Evolutionary conservation across 2,329 filamentous ascomycete species (phyloP).

Genomic region (Pseudogymnoascus sp.): DNA sequence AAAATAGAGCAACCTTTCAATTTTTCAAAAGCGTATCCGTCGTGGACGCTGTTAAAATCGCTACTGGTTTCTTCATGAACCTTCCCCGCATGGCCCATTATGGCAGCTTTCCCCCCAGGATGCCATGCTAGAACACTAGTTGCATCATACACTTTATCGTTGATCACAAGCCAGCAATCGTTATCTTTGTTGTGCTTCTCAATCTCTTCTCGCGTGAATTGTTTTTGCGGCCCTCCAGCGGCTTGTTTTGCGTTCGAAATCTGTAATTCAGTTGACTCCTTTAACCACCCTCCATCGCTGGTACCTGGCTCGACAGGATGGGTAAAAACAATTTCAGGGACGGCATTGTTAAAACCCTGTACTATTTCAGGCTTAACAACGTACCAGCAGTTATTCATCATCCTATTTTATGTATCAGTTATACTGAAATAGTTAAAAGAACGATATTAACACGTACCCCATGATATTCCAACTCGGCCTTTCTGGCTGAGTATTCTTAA

Average conservation of each 20-base stretch:
- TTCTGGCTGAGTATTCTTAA: constrained; percentile 44
- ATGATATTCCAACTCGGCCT: constrained; percentile 41
- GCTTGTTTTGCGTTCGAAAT: constrained; percentile 39
- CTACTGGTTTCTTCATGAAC: constrained; percentile 42
- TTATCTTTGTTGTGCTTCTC: constrained; percentile 41
- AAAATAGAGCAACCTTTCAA: constrained; percentile 31
- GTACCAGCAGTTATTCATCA: constrained; percentile 51
- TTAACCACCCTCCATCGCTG: constrained; percentile 44
- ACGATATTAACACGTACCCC: constrained; percentile 22
- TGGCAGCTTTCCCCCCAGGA: constrained; percentile 41
- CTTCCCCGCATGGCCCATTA: constrained; percentile 42
- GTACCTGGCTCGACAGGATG: constrained; percentile 40
- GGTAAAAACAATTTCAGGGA: constrained; percentile 33
- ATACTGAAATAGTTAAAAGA: neutral
- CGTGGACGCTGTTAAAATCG: constrained; percentile 44
- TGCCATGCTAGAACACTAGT: constrained; percentile 42
- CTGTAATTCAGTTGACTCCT: constrained; percentile 37
- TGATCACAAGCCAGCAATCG: constrained; percentile 47
- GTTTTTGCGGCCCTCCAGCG: constrained; percentile 38
- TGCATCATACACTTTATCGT: constrained; percentile 44
- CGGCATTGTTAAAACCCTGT: constrained; percentile 18
- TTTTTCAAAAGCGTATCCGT: constrained; percentile 43
- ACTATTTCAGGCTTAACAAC: constrained; percentile 33
- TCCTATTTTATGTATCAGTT: constrained; percentile 22
- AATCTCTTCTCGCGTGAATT: constrained; percentile 46